These are phyloP conservation scores for Populus alba DNA, from an alignment of 345 rosid species.

Conservation along the genomic window DNA sequence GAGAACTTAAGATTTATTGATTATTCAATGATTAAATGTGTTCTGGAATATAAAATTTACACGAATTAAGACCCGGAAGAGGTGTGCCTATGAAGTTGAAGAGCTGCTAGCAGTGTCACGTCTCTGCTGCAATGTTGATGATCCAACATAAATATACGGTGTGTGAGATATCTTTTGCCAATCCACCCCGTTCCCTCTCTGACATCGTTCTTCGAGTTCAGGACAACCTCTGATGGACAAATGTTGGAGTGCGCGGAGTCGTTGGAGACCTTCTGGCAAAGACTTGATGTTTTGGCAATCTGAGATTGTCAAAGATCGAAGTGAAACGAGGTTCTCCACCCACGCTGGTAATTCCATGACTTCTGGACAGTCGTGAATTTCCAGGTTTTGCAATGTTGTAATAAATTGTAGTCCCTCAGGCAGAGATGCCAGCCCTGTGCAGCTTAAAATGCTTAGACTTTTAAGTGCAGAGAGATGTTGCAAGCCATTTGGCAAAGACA, in stretches of 20 bases:
- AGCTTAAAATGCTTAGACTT: constrained; percentile 17
- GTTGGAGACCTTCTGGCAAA: constrained; percentile 21
- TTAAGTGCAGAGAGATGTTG: constrained; percentile 8
- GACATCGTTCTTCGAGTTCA: not conserved
- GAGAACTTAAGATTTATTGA: no score
- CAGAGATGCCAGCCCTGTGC: not conserved
- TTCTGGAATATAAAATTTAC: not conserved
- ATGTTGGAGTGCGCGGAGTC: not conserved
- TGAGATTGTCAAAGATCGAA: constrained; percentile 18
- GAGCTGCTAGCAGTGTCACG: not conserved
- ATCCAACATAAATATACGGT: not conserved
- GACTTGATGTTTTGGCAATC: constrained; percentile 10
- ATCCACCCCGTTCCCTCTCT: not conserved
- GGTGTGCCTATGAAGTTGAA: not conserved
- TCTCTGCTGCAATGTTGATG: not conserved
- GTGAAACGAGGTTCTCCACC: constrained; percentile 1
- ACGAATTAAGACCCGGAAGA: no score
- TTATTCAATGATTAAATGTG: no score
- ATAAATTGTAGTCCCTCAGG: not conserved
- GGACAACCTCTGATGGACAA: constrained; percentile 21
- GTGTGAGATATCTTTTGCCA: not conserved
- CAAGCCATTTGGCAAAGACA: constrained; percentile 11
- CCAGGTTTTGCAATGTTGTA: constrained; percentile 8
- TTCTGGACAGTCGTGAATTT: constrained; percentile 11
- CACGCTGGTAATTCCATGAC: constrained; percentile 10